Percentiles rank a stretch among this genome's conserved stretches.
Evolutionary conservation across 129 eudicot genomes (phyloP).

Genomic region (Ambrosia trifida): DNA sequence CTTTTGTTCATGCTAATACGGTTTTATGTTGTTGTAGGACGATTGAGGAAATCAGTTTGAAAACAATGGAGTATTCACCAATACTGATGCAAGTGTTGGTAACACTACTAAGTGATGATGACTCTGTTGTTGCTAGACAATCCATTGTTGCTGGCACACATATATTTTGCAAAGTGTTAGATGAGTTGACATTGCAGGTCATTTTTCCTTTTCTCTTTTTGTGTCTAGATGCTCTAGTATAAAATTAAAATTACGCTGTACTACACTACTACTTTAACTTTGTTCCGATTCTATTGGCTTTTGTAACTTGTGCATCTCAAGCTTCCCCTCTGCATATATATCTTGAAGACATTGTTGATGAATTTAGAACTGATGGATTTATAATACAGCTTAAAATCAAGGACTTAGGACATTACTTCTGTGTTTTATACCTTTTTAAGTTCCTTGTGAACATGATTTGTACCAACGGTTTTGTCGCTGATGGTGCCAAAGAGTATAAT

Average conservation of each 20-base stretch:
- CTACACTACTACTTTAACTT: slow-evolving; percentile 9
- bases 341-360: not conserved
- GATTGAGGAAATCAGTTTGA: slow-evolving; percentile 68
- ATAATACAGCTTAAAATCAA: not conserved
- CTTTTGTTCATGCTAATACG: slow-evolving; percentile 27
- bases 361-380: slow-evolving; percentile 2
- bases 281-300: not conserved
- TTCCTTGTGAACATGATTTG: not conserved
- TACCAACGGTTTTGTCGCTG: too few species aligned
- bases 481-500: not conserved
- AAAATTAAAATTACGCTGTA: not conserved
- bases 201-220: slow-evolving; percentile 19
- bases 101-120: slow-evolving; percentile 59
- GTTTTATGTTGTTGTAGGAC: slow-evolving; percentile 40
- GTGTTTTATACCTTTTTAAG: not conserved
- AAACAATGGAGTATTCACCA: slow-evolving; percentile 57
- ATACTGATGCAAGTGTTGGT: slow-evolving; percentile 63
- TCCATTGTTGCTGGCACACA: slow-evolving; percentile 69
- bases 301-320: not conserved
- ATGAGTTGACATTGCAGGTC: slow-evolving; percentile 77
- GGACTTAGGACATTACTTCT: not conserved
- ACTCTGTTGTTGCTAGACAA: slow-evolving; percentile 63
- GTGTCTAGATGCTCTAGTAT: not conserved
- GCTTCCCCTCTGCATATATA: not conserved
- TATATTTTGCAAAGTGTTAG: slow-evolving; percentile 59